Percentiles rank a stretch among this genome's conserved stretches.
Evolutionary conservation across 2,329 filamentous ascomycete species (phyloP).

Genomic region (Parasarocladium wereldwijsianum): DNA sequence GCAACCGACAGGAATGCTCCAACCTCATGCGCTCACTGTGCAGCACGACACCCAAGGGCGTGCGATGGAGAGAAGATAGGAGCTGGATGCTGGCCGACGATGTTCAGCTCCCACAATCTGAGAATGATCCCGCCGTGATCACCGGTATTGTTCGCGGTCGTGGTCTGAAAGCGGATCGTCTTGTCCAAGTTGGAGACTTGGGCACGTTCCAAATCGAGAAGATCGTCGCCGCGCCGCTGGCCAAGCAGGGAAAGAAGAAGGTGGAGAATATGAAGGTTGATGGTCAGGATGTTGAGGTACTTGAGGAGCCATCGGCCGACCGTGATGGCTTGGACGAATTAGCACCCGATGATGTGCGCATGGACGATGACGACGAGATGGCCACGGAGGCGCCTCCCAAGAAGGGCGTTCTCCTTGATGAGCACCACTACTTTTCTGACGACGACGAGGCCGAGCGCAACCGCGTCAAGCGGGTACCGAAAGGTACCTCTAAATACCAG

Average conservation of each 20-base stretch:
- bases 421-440: conserved; percentile 96
- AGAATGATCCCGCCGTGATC: conserved; percentile 51
- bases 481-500: conserved; percentile 88
- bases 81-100: conserved; percentile 92
- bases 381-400: conserved; percentile 28
- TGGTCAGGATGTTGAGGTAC: conserved; percentile 33
- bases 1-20: conserved; percentile 77
- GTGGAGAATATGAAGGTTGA: conserved; percentile 62
- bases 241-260: conserved; percentile 44
- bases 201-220: conserved; percentile 86
- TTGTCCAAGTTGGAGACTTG: conserved; percentile 88
- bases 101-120: conserved; percentile 51
- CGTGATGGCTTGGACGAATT: conserved; percentile 72
- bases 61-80: conserved; percentile 89
- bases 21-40: conserved; percentile 86
- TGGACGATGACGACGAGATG: conserved; percentile 37
- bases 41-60: conserved; percentile 80
- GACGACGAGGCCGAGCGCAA: conserved; percentile 44
- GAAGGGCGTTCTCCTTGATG: conserved; percentile 85
- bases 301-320: conserved; percentile 63
- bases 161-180: conserved; percentile 74
- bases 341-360: conserved; percentile 71
- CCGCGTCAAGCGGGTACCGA: conserved; percentile 62
- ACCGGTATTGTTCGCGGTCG: conserved; percentile 79
- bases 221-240: conserved; percentile 62